These are phyloP conservation scores for Aphelidium insulamus DNA, from an alignment of 371 early-diverging fungal species.

Conservation along the genomic window DNA sequence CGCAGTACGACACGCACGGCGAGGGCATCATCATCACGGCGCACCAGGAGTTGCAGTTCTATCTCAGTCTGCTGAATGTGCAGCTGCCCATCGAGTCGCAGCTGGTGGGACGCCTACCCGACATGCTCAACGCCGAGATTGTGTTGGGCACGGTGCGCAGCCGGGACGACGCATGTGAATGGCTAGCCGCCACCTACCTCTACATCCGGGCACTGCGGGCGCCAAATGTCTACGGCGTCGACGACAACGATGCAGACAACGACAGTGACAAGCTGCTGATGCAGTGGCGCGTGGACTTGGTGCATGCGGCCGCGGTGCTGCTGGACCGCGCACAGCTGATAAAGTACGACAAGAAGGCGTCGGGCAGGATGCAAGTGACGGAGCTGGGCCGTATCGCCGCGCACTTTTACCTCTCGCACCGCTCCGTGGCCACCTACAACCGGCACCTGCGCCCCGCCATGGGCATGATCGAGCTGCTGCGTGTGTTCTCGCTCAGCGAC, in stretches of 20 bases:
- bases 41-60: conserved; percentile 77
- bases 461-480: conserved; percentile 74
- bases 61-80: conserved; percentile 75
- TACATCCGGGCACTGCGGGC: conserved; percentile 89
- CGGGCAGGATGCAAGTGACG: conserved; percentile 66
- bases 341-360: conserved; percentile 64
- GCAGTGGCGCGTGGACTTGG: conserved; percentile 67
- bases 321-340: conserved; percentile 73
- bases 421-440: conserved; percentile 79
- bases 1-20: conserved; percentile 91
- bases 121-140: conserved; percentile 92
- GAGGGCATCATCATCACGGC: conserved; percentile 95
- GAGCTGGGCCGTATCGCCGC: conserved; percentile 91
- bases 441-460: conserved; percentile 77
- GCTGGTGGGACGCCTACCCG: conserved; percentile 66
- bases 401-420: conserved; percentile 76
- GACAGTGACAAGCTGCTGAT: conserved; percentile 60
- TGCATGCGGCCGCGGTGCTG: conserved; percentile 61
- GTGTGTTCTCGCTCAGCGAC: conserved; percentile 65
- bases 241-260: conserved; percentile 44
- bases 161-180: conserved; percentile 81
- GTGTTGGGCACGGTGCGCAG: conserved; percentile 75
- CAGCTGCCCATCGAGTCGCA: conserved; percentile 95
- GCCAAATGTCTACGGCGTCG: conserved; percentile 51
- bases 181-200: conserved; percentile 93